Evolutionary conservation across 2,329 filamentous ascomycete species (phyloP).

Genomic region (Botrytis fabae): DNA sequence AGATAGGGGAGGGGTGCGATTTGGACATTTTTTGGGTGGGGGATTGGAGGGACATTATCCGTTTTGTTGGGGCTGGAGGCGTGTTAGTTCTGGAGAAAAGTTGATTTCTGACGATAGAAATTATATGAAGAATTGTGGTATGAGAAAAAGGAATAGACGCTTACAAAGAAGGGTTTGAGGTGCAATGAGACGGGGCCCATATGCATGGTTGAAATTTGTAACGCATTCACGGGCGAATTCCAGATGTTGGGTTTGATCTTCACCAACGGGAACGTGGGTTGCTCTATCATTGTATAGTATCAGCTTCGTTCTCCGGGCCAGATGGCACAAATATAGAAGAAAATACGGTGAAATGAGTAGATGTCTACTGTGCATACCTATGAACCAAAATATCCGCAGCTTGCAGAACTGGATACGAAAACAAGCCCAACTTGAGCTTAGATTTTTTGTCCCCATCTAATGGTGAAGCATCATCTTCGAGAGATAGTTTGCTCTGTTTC

Average conservation of each 20-base stretch:
- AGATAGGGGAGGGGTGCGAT: constrained; percentile 68
- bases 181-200: constrained; percentile 60
- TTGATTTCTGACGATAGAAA: not conserved
- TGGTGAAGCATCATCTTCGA: constrained; percentile 58
- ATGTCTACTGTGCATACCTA: constrained; percentile 48
- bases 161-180: constrained; percentile 74
- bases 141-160: constrained; percentile 24
- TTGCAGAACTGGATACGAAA: constrained; percentile 94
- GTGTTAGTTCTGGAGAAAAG: constrained; percentile 1
- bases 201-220: constrained; percentile 79
- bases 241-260: constrained; percentile 90
- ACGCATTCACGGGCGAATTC: constrained; percentile 89
- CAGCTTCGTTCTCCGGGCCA: not conserved
- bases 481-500: constrained; percentile 68
- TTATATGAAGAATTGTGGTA: not conserved
- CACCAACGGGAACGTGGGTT: constrained; percentile 94
- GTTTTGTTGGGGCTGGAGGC: constrained; percentile 59
- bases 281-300: constrained; percentile 52
- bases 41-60: constrained; percentile 85
- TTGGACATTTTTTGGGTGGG: constrained; percentile 93
- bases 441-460: constrained; percentile 60
- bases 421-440: constrained; percentile 80
- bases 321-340: constrained; percentile 10
- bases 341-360: not conserved
- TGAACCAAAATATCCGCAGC: constrained; percentile 93